Evolutionary conservation across 1,139 yeast genomes (phyloP), one percentile per base, ranked within the genome.

Genomic region (Lodderomyces oxycetoniae): DNA sequence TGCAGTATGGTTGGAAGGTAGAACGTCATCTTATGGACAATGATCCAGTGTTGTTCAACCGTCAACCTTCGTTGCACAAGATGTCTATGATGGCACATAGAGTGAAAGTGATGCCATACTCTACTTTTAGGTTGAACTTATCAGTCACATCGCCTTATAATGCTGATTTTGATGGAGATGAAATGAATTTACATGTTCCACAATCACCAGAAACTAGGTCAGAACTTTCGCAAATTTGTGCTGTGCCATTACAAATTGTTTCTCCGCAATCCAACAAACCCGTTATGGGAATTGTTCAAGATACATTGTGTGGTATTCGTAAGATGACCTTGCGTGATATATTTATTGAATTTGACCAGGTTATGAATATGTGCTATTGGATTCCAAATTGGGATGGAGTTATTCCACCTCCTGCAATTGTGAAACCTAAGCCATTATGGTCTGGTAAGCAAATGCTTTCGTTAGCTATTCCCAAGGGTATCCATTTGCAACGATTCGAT

Each of bases 1-100:
- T 93, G 47, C 98, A 93, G 59, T 93, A 91, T 52, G 98, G 98
- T 31, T 93, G 98, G 98, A 88, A 86, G 58, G 98, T 93, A 40
- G 98, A 93, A 61, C 88, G 99, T 60, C 99, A 91, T 59, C 75
- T 91, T 52, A 86, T 88, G 84, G 98, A 91, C 59, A 77, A 89
- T 52, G 99, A 91, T 57, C 97, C 98, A 3, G 98, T 91, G 22
- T 74, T 91, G 52, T 91, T 91, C 71, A 91, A 91, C 59, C 96
- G 99, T 74, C 99, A 93, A 67, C 98, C 99, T 35, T 91, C 98
- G 23, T 72, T 93, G 62, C 99, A 93, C 67, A 93, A 93, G 63
- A 91, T 93, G 97, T 88, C 97, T 41, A 93, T 93, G 98, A 93
- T 93, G 98, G 95, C 96, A n/a, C 99, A 93, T 59, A 77, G 96